These are phyloP conservation scores for Mikania micrantha DNA, from an alignment of 129 eudicot species.

Conservation along the genomic window DNA sequence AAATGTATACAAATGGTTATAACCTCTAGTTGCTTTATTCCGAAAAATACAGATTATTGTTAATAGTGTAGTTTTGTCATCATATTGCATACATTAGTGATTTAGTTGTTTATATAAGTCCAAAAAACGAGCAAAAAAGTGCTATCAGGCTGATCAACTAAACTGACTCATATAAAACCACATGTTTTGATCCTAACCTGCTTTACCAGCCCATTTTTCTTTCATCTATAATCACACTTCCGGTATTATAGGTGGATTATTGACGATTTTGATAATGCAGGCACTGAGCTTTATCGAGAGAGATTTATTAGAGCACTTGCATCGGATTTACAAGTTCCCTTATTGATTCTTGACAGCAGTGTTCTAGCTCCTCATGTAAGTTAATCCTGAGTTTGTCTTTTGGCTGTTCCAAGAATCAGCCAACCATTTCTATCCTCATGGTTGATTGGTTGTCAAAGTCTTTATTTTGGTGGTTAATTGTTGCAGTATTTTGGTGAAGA, in stretches of 20 bases:
- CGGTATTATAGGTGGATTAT: background rate
- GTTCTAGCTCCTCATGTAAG: conserved; percentile 90
- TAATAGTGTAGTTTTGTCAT: background rate
- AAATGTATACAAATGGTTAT: background rate
- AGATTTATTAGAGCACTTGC: conserved; percentile 94
- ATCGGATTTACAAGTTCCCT: conserved; percentile 74
- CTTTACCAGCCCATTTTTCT: background rate
- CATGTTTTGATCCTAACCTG: background rate
- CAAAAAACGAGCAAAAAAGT: background rate
- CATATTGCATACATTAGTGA: background rate
- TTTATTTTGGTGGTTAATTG: background rate
- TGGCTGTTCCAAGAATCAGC: background rate
- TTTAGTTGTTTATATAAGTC: background rate
- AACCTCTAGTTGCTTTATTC: background rate
- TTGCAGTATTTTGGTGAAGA: conserved; percentile 75
- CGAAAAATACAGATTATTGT: background rate
- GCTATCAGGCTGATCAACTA: background rate
- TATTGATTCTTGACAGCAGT: conserved; percentile 86
- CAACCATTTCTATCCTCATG: background rate
- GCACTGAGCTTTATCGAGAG: conserved; percentile 94
- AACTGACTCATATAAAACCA: background rate
- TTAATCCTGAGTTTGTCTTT: background rate
- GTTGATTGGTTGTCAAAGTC: background rate
- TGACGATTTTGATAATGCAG: conserved; percentile 35
- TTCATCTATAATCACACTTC: background rate